Evolutionary conservation across 345 rosid species (phyloP).

Genomic region (Alliaria petiolata): DNA sequence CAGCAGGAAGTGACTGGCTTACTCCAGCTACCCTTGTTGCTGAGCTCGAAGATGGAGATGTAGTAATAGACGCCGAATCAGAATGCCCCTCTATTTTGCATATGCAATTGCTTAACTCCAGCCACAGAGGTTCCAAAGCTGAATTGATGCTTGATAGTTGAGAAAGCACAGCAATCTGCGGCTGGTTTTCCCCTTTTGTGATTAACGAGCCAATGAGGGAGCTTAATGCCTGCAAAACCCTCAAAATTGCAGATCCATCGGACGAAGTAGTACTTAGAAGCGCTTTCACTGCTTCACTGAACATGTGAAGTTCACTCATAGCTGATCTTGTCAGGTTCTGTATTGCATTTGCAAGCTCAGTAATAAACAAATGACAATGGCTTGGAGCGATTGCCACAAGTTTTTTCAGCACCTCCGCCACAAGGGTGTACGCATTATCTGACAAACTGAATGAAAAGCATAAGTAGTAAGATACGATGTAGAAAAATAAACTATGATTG

Average conservation of each 20-base stretch:
- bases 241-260: conserved; percentile 88
- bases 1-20: conserved; percentile 86
- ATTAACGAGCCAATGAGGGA: conserved; percentile 57
- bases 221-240: conserved; percentile 89
- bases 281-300: conserved; percentile 81
- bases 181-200: conserved; percentile 55
- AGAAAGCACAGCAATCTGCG: conserved; percentile 55
- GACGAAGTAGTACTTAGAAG: conserved; percentile 70
- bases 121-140: conserved; percentile 90
- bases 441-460: conserved; percentile 59
- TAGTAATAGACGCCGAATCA: conserved; percentile 45
- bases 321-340: conserved; percentile 72
- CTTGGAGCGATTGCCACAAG: conserved; percentile 74
- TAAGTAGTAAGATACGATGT: neutral
- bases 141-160: conserved; percentile 60
- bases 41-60: conserved; percentile 43
- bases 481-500: neutral
- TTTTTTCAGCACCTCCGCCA: conserved; percentile 88
- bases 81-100: conserved; percentile 86
- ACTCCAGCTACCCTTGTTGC: conserved; percentile 52
- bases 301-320: conserved; percentile 67
- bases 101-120: conserved; percentile 82
- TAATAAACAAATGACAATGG: conserved; percentile 78
- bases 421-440: conserved; percentile 83
- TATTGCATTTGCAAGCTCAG: conserved; percentile 73